These are phyloP conservation scores for Phytophthora constricta DNA, from an alignment of 352 stramenopile species.

Conservation along the genomic window DNA sequence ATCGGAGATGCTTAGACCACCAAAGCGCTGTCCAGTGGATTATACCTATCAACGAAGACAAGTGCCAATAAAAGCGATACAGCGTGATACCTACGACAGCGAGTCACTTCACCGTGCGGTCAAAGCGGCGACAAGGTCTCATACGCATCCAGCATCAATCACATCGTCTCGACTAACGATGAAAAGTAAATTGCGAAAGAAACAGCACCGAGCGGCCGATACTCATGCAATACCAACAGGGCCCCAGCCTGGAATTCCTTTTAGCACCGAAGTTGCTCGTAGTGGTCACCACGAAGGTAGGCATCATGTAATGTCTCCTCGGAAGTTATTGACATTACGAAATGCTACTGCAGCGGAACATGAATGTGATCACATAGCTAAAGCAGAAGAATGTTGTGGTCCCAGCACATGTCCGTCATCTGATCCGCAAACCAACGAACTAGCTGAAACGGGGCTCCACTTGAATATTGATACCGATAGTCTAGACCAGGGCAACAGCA, in stretches of 20 bases:
- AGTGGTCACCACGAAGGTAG: neutral
- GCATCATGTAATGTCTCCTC: conserved; percentile 33
- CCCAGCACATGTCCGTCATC: neutral
- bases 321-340: conserved; percentile 40
- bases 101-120: conserved; percentile 24
- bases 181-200: conserved; percentile 33
- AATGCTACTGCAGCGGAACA: conserved; percentile 1
- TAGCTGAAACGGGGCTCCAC: conserved; percentile 7
- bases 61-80: conserved; percentile 24
- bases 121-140: conserved; percentile 18
- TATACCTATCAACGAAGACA: conserved; percentile 28
- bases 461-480: conserved; percentile 19
- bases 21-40: conserved; percentile 22
- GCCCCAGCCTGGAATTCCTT: conserved; percentile 46
- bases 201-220: neutral
- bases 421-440: neutral
- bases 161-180: conserved; percentile 26
- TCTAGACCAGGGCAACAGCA: neutral
- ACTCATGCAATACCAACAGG: conserved; percentile 8
- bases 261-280: conserved; percentile 32
- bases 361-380: neutral
- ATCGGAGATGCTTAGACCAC: conserved; percentile 17
- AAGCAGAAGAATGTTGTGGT: neutral
- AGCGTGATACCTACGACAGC: conserved; percentile 18
- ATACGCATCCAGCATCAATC: conserved; percentile 20